These are phyloP conservation scores for Salvia rosmarinus DNA, from an alignment of 257 asterid species.

Conservation along the genomic window DNA sequence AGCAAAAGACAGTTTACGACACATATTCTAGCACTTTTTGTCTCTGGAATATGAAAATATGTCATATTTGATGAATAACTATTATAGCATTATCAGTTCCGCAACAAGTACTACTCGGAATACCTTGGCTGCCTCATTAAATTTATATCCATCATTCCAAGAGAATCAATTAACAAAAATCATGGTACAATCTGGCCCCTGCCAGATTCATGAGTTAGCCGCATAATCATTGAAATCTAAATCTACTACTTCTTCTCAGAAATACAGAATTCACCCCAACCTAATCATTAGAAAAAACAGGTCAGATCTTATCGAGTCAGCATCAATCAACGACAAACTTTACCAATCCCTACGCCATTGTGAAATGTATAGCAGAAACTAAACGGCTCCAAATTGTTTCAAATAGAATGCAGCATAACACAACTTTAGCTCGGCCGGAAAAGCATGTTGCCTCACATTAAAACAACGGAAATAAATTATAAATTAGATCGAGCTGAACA, in stretches of 20 bases:
- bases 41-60: constrained; percentile 8
- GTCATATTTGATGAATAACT: constrained; percentile 11
- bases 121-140: background rate
- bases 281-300: background rate
- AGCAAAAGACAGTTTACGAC: background rate
- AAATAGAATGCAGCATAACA: background rate
- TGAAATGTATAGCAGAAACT: constrained; percentile 8
- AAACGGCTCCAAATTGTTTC: background rate
- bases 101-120: background rate
- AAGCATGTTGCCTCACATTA: background rate
- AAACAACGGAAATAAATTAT: background rate
- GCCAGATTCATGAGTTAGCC: background rate
- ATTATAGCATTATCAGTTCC: no score
- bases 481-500: constrained; percentile 3
- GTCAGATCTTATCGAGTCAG: constrained; percentile 8
- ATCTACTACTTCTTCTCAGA: constrained; percentile 18
- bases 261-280: background rate
- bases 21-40: background rate
- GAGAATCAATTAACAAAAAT: constrained; percentile 13
- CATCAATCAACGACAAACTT: constrained; percentile 20
- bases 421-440: constrained; percentile 1
- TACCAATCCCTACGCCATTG: constrained; percentile 1
- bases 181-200: constrained; percentile 11
- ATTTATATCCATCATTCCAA: constrained; percentile 7
- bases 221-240: background rate